phyloP scores from a whole-genome alignment of 306 rosid genomes.

The Erythrophleum fordii region DNA sequence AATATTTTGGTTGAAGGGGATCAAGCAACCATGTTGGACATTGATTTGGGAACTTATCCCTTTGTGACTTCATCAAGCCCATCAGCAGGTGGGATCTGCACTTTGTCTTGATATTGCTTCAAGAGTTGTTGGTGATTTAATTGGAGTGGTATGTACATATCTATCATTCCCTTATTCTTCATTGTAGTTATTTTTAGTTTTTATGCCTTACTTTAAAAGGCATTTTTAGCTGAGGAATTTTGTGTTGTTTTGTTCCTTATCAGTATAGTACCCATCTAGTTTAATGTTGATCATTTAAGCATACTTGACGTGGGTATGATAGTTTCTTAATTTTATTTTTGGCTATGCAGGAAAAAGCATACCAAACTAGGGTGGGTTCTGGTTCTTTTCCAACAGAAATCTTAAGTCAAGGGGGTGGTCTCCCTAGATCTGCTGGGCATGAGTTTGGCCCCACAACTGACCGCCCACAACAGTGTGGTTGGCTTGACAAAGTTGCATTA shows the following conservation, averaged over 20 bases:
- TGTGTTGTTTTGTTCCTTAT: neutral
- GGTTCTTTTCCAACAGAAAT: slow-evolving; percentile 97
- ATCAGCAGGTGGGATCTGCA: slow-evolving; percentile 97
- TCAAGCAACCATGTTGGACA: slow-evolving; percentile 94
- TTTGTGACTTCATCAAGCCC: slow-evolving; percentile 97
- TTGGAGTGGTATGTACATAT: slow-evolving; percentile 81
- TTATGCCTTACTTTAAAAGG: neutral
- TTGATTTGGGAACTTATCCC: slow-evolving; percentile 98
- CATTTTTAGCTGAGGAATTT: slow-evolving; percentile 9
- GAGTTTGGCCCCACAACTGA: slow-evolving; percentile 99
- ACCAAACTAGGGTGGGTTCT: slow-evolving; percentile 95
- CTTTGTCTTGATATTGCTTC: slow-evolving; percentile 98
- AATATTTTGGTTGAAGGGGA: slow-evolving; percentile 97
- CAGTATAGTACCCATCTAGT: neutral
- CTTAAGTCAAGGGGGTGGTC: slow-evolving; percentile 81
- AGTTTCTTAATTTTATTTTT: slow-evolving; percentile 39
- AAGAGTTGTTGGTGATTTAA: slow-evolving; percentile 82
- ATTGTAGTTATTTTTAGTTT: neutral
- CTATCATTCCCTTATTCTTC: slow-evolving; percentile 17
- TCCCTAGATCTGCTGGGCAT: slow-evolving; percentile 87
- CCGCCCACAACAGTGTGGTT: slow-evolving; percentile 97
- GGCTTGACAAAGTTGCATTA: slow-evolving; percentile 89
- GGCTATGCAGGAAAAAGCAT: slow-evolving; percentile 88
- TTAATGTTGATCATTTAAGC: neutral
- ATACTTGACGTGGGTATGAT: neutral